Percentiles rank a stretch among this genome's conserved stretches.
These are phyloP conservation scores for Xerocomellus dryophilus DNA, from an alignment of 768 basidiomycete genomes.

Conservation along the genomic window DNA sequence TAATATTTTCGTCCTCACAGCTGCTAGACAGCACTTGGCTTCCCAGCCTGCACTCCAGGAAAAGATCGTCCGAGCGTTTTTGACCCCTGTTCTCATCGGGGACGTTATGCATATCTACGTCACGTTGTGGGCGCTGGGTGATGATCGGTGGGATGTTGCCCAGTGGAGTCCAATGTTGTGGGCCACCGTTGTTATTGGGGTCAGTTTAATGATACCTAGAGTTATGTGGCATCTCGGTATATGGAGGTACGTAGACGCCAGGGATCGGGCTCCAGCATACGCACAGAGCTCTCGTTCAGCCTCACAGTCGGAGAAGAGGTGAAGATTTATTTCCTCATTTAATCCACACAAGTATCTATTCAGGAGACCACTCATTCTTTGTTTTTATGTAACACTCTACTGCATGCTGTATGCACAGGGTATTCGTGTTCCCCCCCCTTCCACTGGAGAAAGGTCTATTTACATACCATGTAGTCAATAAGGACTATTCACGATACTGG, in stretches of 20 bases:
- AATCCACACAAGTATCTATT: constrained; percentile 11
- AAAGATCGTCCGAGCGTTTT: constrained; percentile 59
- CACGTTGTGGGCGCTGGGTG: constrained; percentile 76
- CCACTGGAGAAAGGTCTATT: not conserved
- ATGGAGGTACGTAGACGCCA: constrained; percentile 65
- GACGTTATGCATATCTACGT: constrained; percentile 65
- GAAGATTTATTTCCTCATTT: constrained; percentile 25
- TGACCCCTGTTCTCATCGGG: constrained; percentile 67
- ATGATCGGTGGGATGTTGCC: constrained; percentile 56
- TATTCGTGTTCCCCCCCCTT: constrained; percentile 14
- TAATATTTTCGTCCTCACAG: constrained; percentile 63
- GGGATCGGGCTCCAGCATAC: constrained; percentile 42
- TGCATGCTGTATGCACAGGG: constrained; percentile 5
- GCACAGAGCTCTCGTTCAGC: not conserved
- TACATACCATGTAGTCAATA: constrained; percentile 36
- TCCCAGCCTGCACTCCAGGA: constrained; percentile 65
- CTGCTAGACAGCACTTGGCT: constrained; percentile 58
- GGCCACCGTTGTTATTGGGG: constrained; percentile 59
- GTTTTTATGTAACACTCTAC: not conserved
- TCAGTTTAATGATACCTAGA: constrained; percentile 66
- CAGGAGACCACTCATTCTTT: not conserved
- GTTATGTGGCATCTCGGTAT: constrained; percentile 73
- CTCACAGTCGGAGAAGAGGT: constrained; percentile 10
- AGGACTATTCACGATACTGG: constrained; percentile 67
- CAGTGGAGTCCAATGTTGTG: constrained; percentile 71